Percentiles rank a stretch among this genome's conserved stretches.
Evolutionary conservation across 805 yeast genomes (phyloP).

Genomic region (Wickerhamiella galacta): DNA sequence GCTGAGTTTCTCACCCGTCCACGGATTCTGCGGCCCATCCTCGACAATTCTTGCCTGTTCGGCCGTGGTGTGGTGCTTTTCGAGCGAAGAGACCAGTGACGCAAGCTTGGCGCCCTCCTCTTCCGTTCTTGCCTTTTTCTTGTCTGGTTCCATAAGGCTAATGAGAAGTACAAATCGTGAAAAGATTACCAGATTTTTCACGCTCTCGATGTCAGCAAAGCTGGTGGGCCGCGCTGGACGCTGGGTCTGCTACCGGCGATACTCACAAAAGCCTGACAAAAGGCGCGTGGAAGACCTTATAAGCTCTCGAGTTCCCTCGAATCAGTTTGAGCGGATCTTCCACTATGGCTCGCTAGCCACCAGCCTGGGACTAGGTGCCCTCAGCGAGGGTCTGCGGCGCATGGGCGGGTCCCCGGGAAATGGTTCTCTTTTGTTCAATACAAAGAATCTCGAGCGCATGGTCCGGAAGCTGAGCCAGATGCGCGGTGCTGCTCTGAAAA

Average conservation of each 20-base stretch:
- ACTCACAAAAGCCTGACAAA: conserved; percentile 5
- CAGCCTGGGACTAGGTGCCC: conserved; percentile 70
- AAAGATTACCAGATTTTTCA: too few species aligned
- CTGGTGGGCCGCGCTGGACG: too few species aligned
- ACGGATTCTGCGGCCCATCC: conserved; percentile 49
- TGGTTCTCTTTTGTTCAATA: conserved; percentile 46
- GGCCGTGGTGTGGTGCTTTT: conserved; percentile 21
- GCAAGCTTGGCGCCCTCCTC: too few species aligned
- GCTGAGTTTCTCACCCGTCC: conserved; percentile 50
- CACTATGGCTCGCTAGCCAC: conserved; percentile 92
- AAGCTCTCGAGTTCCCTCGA: conserved; percentile 64
- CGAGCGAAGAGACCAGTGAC: too few species aligned
- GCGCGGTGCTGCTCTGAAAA: conserved; percentile 97
- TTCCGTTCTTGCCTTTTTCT: conserved; percentile 1
- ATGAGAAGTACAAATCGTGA: too few species aligned
- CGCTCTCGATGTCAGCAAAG: too few species aligned
- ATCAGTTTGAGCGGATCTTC: conserved; percentile 73
- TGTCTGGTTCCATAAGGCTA: conserved; percentile 2
- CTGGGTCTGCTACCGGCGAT: too few species aligned
- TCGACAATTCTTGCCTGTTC: conserved; percentile 22
- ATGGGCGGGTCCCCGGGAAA: conserved; percentile 18
- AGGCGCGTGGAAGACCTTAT: conserved; percentile 32
- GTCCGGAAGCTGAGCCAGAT: conserved; percentile 77
- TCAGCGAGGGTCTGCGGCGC: conserved; percentile 59
- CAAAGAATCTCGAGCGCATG: conserved; percentile 71